phyloP scores from a whole-genome alignment of 208 protist genomes.

The Crithidia expoeki region DNA sequence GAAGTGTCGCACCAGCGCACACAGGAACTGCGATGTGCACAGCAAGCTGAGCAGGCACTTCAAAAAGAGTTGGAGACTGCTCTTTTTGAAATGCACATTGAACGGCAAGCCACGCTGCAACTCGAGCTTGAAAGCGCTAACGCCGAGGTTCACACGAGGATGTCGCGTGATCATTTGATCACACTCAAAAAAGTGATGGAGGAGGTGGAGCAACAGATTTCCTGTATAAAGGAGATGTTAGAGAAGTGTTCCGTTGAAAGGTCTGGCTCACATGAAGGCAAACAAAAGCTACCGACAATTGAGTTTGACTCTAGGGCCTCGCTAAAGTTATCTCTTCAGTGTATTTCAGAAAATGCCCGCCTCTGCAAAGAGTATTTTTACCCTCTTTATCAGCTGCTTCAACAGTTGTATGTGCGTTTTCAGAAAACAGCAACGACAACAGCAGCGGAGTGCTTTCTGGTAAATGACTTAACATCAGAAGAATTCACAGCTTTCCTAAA shows the following conservation, averaged over 20 bases:
- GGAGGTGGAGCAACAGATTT: background rate
- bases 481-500: no score
- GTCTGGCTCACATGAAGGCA: no score
- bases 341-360: background rate
- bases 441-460: no score
- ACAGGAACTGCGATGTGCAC: slow-evolving; percentile 12
- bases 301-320: no score
- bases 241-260: no score
- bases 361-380: background rate
- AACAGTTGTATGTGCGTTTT: background rate
- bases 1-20: background rate
- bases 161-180: background rate
- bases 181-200: background rate
- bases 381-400: background rate
- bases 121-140: slow-evolving; percentile 5
- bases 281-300: no score
- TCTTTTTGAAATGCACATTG: background rate
- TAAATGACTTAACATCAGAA: no score
- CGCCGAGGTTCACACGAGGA: background rate
- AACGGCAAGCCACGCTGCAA: slow-evolving; percentile 23
- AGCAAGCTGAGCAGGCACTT: slow-evolving; percentile 7
- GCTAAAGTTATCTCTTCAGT: background rate
- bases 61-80: background rate
- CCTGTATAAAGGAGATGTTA: background rate
- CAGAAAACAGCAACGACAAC: background rate